These are phyloP conservation scores for Penicillium pulvis DNA, from an alignment of 495 filamentous ascomycete genomes.

Conservation along the genomic window DNA sequence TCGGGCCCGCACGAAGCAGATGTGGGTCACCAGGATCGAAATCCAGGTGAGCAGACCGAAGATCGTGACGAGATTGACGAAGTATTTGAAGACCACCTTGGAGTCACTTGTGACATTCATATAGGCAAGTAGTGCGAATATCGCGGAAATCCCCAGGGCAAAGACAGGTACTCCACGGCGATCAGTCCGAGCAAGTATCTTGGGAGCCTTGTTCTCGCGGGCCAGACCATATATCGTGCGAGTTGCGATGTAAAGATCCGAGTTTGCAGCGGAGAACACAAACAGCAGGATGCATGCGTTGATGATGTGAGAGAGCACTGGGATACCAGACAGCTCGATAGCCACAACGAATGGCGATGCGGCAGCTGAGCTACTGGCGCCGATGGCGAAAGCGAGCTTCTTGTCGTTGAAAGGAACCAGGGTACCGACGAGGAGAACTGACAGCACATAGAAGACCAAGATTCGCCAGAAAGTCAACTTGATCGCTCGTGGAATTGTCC, in stretches of 20 bases:
- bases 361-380: conserved; percentile 43
- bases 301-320: conserved; percentile 54
- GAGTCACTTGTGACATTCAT: conserved; percentile 74
- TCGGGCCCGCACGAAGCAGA: conserved; percentile 75
- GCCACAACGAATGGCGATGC: conserved; percentile 67
- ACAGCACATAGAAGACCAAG: conserved; percentile 72
- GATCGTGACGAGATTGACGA: conserved; percentile 81
- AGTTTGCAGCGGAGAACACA: conserved; percentile 79
- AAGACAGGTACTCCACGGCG: conserved; percentile 73
- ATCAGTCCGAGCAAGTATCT: conserved; percentile 70
- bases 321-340: conserved; percentile 56
- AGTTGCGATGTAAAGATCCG: conserved; percentile 73
- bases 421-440: conserved; percentile 55
- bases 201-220: conserved; percentile 72
- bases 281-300: conserved; percentile 76
- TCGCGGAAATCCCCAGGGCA: conserved; percentile 61
- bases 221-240: conserved; percentile 81
- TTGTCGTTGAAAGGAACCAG: conserved; percentile 57
- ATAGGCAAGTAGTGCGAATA: conserved; percentile 71
- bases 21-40: conserved; percentile 79
- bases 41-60: conserved; percentile 84
- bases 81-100: conserved; percentile 74
- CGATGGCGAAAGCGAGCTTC: conserved; percentile 57
- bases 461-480: conserved; percentile 86
- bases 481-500: conserved; percentile 75